Evolutionary conservation across 768 basidiomycete genomes (phyloP), one percentile per base, ranked within the genome.

Genomic region (Hericium coralloides): DNA sequence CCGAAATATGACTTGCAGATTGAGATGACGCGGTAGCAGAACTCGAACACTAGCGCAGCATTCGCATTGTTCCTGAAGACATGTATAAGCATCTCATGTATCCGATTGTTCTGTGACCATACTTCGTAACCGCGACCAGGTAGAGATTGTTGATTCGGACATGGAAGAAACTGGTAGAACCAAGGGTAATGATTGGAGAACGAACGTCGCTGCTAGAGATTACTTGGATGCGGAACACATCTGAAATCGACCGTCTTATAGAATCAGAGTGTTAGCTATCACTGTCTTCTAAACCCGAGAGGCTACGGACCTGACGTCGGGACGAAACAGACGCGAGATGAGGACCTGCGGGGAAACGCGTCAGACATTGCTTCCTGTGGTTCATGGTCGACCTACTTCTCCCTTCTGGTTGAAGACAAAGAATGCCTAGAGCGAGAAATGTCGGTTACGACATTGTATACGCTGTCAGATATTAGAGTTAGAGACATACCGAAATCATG

Each of bases 371-470:
- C 23, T 10, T 45, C 20, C 37, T 22, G 12, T 20, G 31, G 9
- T 5, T 7, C 15, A 31, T 20, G 31, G 39, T 45, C n/a, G 36
- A 67, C 81, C 41, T 56, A 94, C 95, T 82, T 98, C 97, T 71
- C 97, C 97, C 72, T 98, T 98, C 72, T 95, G 93, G 69, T 98
- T 99, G 79, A 98, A 97, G 58, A 98, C 92, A 73, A 98, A 98
- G 83, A 98, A 98, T 50, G 91, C 95, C 95, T 98, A 31, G 10
- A 41, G n/a, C 12, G 17, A 49, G 9, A 31, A 45, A n/a, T 45
- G 52, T 26, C 39, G 45, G 38, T 41, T 43, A 25, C 10, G 3
- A 31, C 31, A 31, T 31, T 31, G 31, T 31, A 6, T 31, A 31
- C 7, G 26, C 26, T 9, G 36, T 12, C 36, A 9, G 18, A 12